phyloP scores from a whole-genome alignment of 345 rosid genomes.

The Rubroshorea leprosula region DNA sequence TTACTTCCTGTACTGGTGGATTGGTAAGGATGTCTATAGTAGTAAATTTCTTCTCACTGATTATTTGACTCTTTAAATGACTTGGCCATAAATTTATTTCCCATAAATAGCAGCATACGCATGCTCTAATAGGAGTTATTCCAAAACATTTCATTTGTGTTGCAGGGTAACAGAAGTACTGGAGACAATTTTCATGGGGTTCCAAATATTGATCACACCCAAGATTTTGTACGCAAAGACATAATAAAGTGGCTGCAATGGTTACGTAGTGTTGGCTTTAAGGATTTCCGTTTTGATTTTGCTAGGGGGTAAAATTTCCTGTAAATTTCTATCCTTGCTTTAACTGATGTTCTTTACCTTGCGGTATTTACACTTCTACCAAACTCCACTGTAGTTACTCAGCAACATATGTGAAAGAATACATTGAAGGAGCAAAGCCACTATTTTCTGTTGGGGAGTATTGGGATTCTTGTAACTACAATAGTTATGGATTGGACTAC shows the following conservation, averaged over 20 bases:
- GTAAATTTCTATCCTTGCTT: not conserved
- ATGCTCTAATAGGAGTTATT: too few relatives aligned
- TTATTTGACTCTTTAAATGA: slow-evolving; percentile 1
- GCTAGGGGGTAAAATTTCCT: slow-evolving; percentile 56
- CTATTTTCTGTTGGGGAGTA: slow-evolving; percentile 80
- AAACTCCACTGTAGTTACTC: slow-evolving; percentile 49
- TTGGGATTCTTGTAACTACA: slow-evolving; percentile 92
- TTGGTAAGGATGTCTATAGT: slow-evolving; percentile 32
- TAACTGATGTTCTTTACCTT: slow-evolving; percentile 1
- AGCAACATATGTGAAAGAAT: slow-evolving; percentile 70
- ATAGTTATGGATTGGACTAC: slow-evolving; percentile 51
- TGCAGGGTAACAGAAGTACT: slow-evolving; percentile 74
- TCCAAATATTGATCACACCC: slow-evolving; percentile 89
- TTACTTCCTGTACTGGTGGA: slow-evolving; percentile 90
- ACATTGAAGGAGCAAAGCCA: slow-evolving; percentile 82
- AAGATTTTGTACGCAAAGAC: slow-evolving; percentile 85
- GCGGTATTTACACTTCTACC: not conserved
- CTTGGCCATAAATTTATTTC: not conserved
- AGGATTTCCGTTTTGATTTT: slow-evolving; percentile 93
- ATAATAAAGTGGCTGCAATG: slow-evolving; percentile 68
- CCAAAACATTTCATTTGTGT: slow-evolving; percentile 11
- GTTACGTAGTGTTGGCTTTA: slow-evolving; percentile 68
- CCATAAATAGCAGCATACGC: too few relatives aligned
- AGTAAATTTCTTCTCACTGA: not conserved
- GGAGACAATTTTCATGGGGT: slow-evolving; percentile 93